Base-by-base conservation (phyloP, 2,329 filamentous ascomycete species). In the Grosmannia serpens region DNA sequence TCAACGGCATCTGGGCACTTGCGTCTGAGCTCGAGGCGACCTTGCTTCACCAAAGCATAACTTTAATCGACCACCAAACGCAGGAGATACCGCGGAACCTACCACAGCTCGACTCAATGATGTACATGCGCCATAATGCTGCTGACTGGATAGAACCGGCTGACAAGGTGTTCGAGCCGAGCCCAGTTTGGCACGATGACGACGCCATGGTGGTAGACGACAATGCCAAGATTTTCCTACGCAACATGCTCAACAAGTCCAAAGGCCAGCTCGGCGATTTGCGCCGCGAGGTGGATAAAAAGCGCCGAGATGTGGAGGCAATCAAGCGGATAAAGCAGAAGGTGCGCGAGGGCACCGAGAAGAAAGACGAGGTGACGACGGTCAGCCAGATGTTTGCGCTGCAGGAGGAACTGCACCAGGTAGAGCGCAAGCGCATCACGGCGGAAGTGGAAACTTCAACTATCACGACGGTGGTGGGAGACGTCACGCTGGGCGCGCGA, bases 131-230 rank as follows among this genome's bases (percentile, higher is more conserved):
- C 62, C 94, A 99, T 75, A 99, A 99, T 68, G 84, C 88, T 65
- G 82, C 83, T 27, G 75, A 81, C 56, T 95, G 89, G 79, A 85
- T 90, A 67, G 92, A 97, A 67, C 94, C 94, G 0, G 67, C 81
- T 1, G 87, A 96, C 72, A 88, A 94, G 71, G 77, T 75, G 13
- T 99, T 99, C 66, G 94, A 99, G 71, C 88, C 94, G 1, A 96
- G 91, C 69, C 92, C 94, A 0, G 88, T 99, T 31, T 99, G 95
- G 94, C 87, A 96, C 67, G 95, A 99, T 66, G 91, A 96, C 66
- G 88, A 87, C 60, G 74, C 80, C 26, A 95, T 99, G 82, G 81
- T 94, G 8, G 83, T 87, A 0, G 91, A 97, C 70, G 91, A 96
- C 53, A 76, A 82, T 5, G 91, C 92, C 61, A 95, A 94, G 71